Conservation (phyloP, 2,329 filamentous ascomycete species). For the Aspergillus sp. region DNA sequence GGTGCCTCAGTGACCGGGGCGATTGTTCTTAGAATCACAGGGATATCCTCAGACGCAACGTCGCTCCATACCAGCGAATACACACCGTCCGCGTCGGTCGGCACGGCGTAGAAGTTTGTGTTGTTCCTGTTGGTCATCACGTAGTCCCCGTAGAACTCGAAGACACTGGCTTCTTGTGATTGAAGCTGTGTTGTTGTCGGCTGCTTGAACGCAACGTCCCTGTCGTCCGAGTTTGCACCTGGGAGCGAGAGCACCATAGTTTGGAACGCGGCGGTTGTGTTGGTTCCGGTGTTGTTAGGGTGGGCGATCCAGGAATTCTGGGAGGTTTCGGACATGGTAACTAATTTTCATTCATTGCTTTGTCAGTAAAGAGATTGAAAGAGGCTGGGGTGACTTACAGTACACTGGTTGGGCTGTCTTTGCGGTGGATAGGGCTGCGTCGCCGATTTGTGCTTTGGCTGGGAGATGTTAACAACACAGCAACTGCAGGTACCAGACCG, state of each 20-base stretch:
- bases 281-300: background rate
- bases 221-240: background rate
- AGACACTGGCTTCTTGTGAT: background rate
- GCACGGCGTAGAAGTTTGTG: background rate
- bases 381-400: slow-evolving; percentile 1
- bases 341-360: background rate
- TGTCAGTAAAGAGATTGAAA: background rate
- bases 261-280: background rate
- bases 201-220: background rate
- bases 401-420: background rate
- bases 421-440: background rate
- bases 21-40: background rate
- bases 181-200: background rate
- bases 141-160: background rate
- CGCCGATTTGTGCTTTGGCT: slow-evolving; percentile 7
- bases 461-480: background rate
- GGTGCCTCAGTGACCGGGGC: background rate
- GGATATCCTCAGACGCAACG: background rate
- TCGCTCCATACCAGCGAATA: background rate
- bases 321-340: background rate
- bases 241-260: background rate
- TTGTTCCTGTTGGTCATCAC: background rate
- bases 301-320: slow-evolving; percentile 3
- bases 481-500: background rate
- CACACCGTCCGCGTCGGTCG: background rate